phyloP scores from a whole-genome alignment of 73 alveolate genomes.

The Symbiodinium natans region DNA sequence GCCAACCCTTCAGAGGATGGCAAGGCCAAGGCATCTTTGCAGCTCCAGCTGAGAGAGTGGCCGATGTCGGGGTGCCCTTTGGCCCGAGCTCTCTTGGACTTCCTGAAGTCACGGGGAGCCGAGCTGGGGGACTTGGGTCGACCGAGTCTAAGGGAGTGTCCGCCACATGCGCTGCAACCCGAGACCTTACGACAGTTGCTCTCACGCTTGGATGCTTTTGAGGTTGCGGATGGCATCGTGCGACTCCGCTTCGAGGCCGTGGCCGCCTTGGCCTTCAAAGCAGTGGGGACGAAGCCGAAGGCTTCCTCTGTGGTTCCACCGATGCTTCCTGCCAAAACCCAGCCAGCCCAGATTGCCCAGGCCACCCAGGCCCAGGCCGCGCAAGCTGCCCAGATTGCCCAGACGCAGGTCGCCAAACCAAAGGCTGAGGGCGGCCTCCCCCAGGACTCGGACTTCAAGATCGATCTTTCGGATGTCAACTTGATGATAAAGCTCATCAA shows the following conservation, averaged over 20 bases:
- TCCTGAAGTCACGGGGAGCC: slow-evolving; percentile 39
- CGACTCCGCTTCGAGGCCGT: slow-evolving; percentile 48
- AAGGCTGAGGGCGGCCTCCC: not conserved
- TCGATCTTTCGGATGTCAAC: not conserved
- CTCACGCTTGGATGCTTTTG: slow-evolving; percentile 70
- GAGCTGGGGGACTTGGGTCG: slow-evolving; percentile 69
- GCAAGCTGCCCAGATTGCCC: not conserved
- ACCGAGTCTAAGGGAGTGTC: slow-evolving; percentile 55
- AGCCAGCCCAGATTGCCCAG: not conserved
- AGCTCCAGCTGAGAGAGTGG: slow-evolving; percentile 49
- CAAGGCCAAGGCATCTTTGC: slow-evolving; percentile 9
- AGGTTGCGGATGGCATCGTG: slow-evolving; percentile 17
- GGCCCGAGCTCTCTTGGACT: slow-evolving; percentile 75
- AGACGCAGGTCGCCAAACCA: not conserved
- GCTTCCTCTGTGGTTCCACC: slow-evolving; percentile 34
- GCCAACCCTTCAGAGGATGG: not conserved
- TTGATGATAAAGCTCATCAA: slow-evolving; percentile 49
- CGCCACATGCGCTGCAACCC: slow-evolving; percentile 59
- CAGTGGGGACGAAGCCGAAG: slow-evolving; percentile 86
- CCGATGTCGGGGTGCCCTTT: slow-evolving; percentile 90
- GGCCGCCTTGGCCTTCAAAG: slow-evolving; percentile 80
- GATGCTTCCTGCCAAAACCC: not conserved
- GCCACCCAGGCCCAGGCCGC: not conserved
- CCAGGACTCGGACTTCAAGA: not conserved
- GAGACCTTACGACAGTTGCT: slow-evolving; percentile 26